These are phyloP conservation scores for Vaccinium corymbosum DNA, from an alignment of 148 eudicot genomes.

Conservation along the genomic window DNA sequence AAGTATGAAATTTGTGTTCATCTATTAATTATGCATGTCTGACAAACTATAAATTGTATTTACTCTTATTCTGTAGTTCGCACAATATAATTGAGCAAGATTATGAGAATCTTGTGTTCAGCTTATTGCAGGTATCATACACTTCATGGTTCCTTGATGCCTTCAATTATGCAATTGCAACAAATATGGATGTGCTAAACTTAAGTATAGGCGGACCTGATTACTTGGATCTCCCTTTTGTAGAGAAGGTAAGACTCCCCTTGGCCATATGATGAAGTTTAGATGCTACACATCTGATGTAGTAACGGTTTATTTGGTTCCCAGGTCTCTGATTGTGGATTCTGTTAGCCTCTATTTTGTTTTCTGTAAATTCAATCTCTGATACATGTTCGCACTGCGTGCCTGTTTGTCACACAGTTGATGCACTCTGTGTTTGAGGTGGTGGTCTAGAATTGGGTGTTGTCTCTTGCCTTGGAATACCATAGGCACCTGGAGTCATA, in stretches of 20 bases:
- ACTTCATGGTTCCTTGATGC: constrained; percentile 99
- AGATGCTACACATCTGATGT: background rate
- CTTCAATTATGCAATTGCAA: constrained; percentile 98
- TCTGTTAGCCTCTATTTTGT: background rate
- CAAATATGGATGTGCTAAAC: constrained; percentile 94
- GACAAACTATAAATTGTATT: background rate
- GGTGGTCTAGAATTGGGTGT: background rate
- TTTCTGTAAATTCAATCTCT: background rate
- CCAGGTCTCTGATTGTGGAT: background rate
- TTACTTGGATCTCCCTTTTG: constrained; percentile 96
- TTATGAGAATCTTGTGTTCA: constrained; percentile 86
- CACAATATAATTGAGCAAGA: constrained; percentile 28
- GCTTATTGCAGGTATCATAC: constrained; percentile 99
- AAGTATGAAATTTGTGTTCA: background rate
- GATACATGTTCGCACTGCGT: background rate
- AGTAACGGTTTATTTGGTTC: background rate
- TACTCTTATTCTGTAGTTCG: constrained; percentile 11
- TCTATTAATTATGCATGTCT: background rate
- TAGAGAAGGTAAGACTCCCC: constrained; percentile 70
- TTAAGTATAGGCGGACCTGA: constrained; percentile 99
- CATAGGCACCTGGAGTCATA: background rate
- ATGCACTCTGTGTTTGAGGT: background rate
- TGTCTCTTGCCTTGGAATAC: background rate
- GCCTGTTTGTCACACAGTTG: background rate
- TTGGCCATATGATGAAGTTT: background rate